Evolutionary conservation across 2,329 filamentous ascomycete genomes (phyloP), one percentile per base, ranked within the genome.

Genomic region (Lasiodiplodia hormozganensis): DNA sequence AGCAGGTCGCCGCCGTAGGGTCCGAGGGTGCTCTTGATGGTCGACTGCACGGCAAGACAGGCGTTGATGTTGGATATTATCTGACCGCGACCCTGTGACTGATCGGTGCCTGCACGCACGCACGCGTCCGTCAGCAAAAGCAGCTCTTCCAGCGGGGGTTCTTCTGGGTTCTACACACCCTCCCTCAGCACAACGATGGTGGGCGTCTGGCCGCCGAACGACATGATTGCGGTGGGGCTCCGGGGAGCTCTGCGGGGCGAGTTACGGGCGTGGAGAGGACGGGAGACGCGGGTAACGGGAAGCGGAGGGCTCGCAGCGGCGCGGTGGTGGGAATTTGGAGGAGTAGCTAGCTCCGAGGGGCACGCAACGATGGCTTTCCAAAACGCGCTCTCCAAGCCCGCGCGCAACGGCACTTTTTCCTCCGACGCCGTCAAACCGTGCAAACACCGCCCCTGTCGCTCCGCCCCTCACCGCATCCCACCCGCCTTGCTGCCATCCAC

Each of bases 61-160:
- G 96, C 96, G 85, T 97, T 97, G 85, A 99, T 98, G 83, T 99
- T 99, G 76, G 95, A 96, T 76, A 99, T 84, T 76, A 99, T 91
- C 84, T 99, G 96, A 67, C 94, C 94, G 81, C 96, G 96, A 77
- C 96, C 96, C 83, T 99, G 96, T 66, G 96, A 98, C 76, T 94
- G 89, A 82, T 99, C 96, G 84, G 96, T 99, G 76, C 96, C 96
- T 97, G 84, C 96, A 98, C n/a, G 49, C 58, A 62, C 8, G 47
- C 62, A 54, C n/a, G 25, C 25, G 16, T 31, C 10, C 21, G 66
- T 68, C 47, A 68, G 66, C 47, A 47, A 38, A 25, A 36, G 40
- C 38, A 40, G 36, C 28, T 31, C n/a, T 16, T 12, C 4, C 38
- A 52, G 43, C 40, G 51, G 23, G 25, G 56, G 18, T 49, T 53